phyloP scores from a whole-genome alignment of 257 asterid species.

The Jacaranda mimosifolia region DNA sequence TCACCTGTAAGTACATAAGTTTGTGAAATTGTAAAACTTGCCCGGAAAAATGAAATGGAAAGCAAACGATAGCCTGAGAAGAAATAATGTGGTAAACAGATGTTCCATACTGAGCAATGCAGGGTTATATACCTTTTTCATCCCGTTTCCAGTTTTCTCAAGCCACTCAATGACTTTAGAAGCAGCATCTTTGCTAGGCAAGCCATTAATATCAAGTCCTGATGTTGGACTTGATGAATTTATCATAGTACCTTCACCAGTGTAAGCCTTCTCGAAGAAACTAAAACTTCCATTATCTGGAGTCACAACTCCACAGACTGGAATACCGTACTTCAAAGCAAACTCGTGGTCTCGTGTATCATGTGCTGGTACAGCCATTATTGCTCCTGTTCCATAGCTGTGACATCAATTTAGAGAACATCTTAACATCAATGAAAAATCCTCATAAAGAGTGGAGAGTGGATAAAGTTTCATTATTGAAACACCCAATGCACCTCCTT shows the following conservation, averaged over 20 bases:
- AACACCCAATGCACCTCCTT: conserved; percentile 16
- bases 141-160: conserved; percentile 79
- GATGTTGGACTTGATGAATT: conserved; percentile 78
- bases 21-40: conserved; percentile 18
- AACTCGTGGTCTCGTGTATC: conserved; percentile 96
- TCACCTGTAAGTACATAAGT: conserved; percentile 63
- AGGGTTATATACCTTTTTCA: conserved; percentile 66
- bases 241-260: conserved; percentile 84
- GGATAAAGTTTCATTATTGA: not conserved
- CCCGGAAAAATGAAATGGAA: conserved; percentile 20
- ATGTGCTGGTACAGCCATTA: conserved; percentile 99
- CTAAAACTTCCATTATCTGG: conserved; percentile 66
- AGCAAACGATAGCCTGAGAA: conserved; percentile 25
- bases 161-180: conserved; percentile 86
- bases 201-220: conserved; percentile 86
- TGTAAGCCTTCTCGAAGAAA: conserved; percentile 62
- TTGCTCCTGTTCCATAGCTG: conserved; percentile 99
- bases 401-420: conserved; percentile 35
- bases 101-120: not conserved
- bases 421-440: conserved; percentile 31
- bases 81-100: conserved; percentile 8
- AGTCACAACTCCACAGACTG: conserved; percentile 75
- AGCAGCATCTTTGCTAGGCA: conserved; percentile 78
- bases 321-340: conserved; percentile 81
- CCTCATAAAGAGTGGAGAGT: conserved; percentile 12